Evolutionary conservation across 768 basidiomycete genomes (phyloP), one percentile per base, ranked within the genome.

Genomic region (Russula brevipes): DNA sequence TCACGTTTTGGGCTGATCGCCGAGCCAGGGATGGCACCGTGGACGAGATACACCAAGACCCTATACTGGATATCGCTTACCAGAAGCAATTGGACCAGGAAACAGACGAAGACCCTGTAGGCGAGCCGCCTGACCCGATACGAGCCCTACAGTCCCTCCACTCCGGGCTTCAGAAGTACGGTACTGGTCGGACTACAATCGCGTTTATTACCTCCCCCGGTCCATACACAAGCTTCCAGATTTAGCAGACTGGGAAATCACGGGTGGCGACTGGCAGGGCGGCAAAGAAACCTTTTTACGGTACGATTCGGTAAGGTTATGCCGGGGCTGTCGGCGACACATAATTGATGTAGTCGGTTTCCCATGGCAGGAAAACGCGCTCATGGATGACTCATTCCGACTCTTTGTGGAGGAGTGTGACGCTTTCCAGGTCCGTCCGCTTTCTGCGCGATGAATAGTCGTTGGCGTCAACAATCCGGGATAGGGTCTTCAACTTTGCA

Each of bases 341-440:
- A 50, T 38, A 44, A 10, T 50, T 38, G 39, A 53, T 52, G 19
- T 33, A 59, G 24, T 46, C 7, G 42, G 36, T 38, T 56, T 33
- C 16, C 9, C 17, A 2, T 46, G 54, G 67, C 35, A 91, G 89
- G 81, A 84, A 49, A 74, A 74, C n/a, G 81, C 80, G 54, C 69
- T 91, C 53, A 85, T 89, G 82, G 89, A 91, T 47, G 84, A 81
- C 5, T 77, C 84, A 12, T 76, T 91, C 56, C 81, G 90, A 17
- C 75, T 79, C 16, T 81, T 88, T 59, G 78, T 88, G 5, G 90
- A 93, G 70, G 89, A 90, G 66, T 89, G 88, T 69, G 81, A 91
- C 70, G 80, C 81, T 56, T 77, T 87, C 14, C 90, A 91, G 82
- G 89, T 88, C 57, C 8, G 54, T 2, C 31, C 6, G 19, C 49